Conservation (phyloP, 2,329 filamentous ascomycete species). For the Bretziella fagacearum region DNA sequence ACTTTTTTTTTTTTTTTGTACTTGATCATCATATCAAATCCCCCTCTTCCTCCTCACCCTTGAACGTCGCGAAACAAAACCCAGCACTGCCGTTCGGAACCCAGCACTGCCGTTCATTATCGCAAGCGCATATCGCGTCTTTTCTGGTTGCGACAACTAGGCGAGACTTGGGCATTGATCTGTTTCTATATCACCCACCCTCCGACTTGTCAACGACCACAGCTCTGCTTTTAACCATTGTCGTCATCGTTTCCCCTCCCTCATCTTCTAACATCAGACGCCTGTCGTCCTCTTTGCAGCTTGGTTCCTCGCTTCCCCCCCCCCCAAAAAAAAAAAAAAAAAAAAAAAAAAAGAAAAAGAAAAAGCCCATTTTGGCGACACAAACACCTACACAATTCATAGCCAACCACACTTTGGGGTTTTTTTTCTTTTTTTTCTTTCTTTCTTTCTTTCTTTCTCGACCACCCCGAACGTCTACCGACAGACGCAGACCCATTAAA, state of each 20-base stretch:
- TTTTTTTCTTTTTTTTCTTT: conserved; percentile 1
- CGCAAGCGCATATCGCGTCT: conserved; percentile 9
- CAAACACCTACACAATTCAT: neutral
- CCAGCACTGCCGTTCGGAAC: conserved; percentile 1
- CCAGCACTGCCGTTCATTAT: conserved; percentile 3
- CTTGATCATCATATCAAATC: neutral
- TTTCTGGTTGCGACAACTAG: conserved; percentile 7
- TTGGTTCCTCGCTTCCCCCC: neutral
- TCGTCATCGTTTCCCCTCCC: neutral
- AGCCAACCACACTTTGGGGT: neutral
- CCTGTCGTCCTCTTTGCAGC: neutral
- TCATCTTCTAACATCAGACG: conserved; percentile 1
- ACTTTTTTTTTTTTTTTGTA: neutral
- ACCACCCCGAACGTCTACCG: neutral
- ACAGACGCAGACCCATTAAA: neutral
- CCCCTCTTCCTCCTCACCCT: neutral
- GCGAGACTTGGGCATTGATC: conserved; percentile 8
- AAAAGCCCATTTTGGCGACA: neutral
- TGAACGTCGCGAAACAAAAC: conserved; percentile 9
- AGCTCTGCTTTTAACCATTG: neutral
- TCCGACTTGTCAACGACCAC: neutral
- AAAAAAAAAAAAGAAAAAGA: no score
- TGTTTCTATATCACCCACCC: neutral
- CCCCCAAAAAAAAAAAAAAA: no score
- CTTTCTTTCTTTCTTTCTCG: neutral